Percentiles rank a stretch among this genome's conserved stretches.
Conservation (phyloP, 495 filamentous ascomycete genomes). For the Penicillium canariense region DNA sequence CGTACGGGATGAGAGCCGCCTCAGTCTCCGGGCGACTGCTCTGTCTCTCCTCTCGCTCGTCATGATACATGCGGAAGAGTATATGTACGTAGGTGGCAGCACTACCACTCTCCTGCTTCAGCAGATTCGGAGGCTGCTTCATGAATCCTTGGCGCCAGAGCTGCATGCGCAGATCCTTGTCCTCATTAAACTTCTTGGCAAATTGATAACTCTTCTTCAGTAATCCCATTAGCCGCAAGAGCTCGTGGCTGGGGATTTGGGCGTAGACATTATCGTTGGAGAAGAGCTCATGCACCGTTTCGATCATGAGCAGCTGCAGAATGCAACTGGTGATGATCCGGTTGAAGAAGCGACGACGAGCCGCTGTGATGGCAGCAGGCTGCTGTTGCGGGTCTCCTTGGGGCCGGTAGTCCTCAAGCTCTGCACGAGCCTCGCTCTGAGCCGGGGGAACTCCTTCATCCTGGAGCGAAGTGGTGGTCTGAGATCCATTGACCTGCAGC, state of each 20-base stretch:
- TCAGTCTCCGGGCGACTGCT: constrained; percentile 79
- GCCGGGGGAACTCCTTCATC: constrained; percentile 41
- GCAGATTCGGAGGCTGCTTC: constrained; percentile 97
- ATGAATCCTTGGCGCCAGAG: constrained; percentile 98
- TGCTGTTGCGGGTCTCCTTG: constrained; percentile 67
- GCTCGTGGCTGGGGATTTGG: constrained; percentile 82
- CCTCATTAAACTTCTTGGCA: constrained; percentile 93
- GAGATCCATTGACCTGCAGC: constrained; percentile 62
- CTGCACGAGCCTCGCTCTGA: constrained; percentile 37
- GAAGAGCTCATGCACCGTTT: constrained; percentile 97
- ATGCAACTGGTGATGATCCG: constrained; percentile 99
- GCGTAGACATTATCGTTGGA: constrained; percentile 94
- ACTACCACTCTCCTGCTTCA: constrained; percentile 93
- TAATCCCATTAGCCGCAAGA: constrained; percentile 88
- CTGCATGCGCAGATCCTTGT: constrained; percentile 91
- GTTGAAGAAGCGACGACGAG: constrained; percentile 96
- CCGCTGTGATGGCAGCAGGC: constrained; percentile 85
- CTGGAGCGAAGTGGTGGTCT: constrained; percentile 37
- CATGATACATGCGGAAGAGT: constrained; percentile 93
- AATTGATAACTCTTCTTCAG: constrained; percentile 95
- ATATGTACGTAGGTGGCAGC: constrained; percentile 94
- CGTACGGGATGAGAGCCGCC: constrained; percentile 81
- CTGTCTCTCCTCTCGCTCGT: constrained; percentile 76
- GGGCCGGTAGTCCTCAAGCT: constrained; percentile 88
- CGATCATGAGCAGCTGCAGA: constrained; percentile 96